A percentile compares a stretch with the other conserved stretches of the same genome.
Evolutionary conservation across 1,284 basidiomycete species (phyloP).

Genomic region (Waitea zeae): DNA sequence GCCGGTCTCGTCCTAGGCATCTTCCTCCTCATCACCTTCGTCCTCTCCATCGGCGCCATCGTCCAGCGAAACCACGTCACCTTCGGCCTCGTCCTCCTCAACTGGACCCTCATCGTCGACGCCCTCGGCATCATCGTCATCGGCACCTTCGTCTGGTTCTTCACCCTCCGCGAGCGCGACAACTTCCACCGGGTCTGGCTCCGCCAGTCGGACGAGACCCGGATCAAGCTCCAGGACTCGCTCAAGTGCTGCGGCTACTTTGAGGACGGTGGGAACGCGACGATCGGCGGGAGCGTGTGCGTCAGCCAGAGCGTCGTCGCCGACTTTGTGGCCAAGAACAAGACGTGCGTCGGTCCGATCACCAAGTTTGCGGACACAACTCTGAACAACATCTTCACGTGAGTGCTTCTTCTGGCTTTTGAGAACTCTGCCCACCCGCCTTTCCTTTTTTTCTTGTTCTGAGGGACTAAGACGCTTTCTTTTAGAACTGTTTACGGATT

Average conservation of each 20-base stretch:
- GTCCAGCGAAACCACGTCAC: constrained; percentile 52
- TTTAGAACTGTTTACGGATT: constrained; percentile 68
- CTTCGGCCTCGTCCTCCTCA: constrained; percentile 50
- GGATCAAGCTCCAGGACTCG: constrained; percentile 58
- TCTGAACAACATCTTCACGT: constrained; percentile 73
- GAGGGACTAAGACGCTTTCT: constrained; percentile 8
- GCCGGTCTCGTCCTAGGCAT: constrained; percentile 60
- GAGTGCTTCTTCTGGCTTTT: too few species aligned
- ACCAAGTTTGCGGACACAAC: constrained; percentile 48
- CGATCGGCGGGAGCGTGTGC: constrained; percentile 47
- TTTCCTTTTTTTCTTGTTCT: too few species aligned
- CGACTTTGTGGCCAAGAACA: constrained; percentile 22
- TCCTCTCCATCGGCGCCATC: constrained; percentile 52
- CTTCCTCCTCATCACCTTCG: constrained; percentile 46
- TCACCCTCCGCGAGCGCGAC: constrained; percentile 48
- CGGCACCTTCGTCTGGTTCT: constrained; percentile 65
- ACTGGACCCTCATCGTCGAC: constrained; percentile 51
- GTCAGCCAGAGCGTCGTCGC: constrained; percentile 29
- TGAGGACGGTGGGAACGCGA: constrained; percentile 38
- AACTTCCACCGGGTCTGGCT: constrained; percentile 47
- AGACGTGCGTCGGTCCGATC: constrained; percentile 45
- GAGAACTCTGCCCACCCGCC: too few species aligned
- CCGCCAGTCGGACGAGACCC: constrained; percentile 23
- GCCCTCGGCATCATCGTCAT: constrained; percentile 37
- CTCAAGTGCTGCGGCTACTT: constrained; percentile 75